Base-by-base conservation (phyloP, 805 yeast species). In the Nakazawaea holstii region DNA sequence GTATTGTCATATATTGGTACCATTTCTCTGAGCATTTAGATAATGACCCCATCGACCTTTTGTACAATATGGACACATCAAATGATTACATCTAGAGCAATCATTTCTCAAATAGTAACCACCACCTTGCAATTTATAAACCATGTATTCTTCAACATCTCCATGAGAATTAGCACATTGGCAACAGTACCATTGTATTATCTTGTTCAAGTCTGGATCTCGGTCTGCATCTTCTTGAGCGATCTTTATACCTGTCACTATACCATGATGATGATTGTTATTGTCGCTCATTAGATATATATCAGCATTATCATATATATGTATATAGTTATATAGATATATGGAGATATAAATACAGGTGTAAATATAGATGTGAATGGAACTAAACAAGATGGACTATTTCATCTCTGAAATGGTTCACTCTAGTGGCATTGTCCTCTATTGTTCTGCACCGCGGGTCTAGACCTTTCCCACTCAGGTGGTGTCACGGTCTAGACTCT, bases 41-140 rank as follows among this genome's bases (percentile, higher is more conserved):
- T 39, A 43, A 46, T 61, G 61, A 35, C 53, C 46, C n/a, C 59
- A 41, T 11, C 66, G 49, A 8, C 57, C 64, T 43, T 61, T 61
- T 33, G 56, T 52, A 46, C 66, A 61, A 44, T 61, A 61, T 5
- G 66, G 66, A 43, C 66, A 61, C 66, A 61, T 61, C 61, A 61
- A 56, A 51, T 61, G 66, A 35, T 46, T 49, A 49, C 66, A 61
- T 32, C 64, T 52, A 3, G 48, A 46, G 49, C 66, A 61, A 41
- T 60, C 63, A 47, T 53, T 57, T 33, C 66, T 28, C 29, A 43
- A 10, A 53, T 41, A 44, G 33, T 37, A 41, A 32, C 14, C 29
- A 15, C 31, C 35, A 20, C 24, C 24, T 20, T 14, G n/a, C 13
- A 29, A 31, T 40, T 9, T 57, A 41, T 24, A 35, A 41, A 11